These are phyloP conservation scores for Halophytophthora batemanensis DNA, from an alignment of 352 stramenopile genomes.

Conservation along the genomic window DNA sequence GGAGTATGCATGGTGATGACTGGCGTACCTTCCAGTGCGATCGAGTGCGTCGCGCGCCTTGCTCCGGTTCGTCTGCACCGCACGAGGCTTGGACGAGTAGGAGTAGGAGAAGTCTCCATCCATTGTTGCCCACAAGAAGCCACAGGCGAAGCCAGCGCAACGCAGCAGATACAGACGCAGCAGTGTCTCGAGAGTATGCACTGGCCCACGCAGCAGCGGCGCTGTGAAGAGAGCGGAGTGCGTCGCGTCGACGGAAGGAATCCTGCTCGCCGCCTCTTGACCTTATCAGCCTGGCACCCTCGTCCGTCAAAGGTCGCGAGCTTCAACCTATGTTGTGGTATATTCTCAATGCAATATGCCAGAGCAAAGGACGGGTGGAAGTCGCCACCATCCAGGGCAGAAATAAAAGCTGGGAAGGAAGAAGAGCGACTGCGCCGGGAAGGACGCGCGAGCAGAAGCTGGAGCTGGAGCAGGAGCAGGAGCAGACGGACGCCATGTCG, in stretches of 20 bases:
- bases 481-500: conserved; percentile 38
- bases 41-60: conserved; percentile 34
- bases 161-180: background rate
- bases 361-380: too few relatives aligned
- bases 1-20: conserved; percentile 1
- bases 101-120: conserved; percentile 72
- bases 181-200: background rate
- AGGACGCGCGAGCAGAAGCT: too few relatives aligned
- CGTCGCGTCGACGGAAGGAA: too few relatives aligned
- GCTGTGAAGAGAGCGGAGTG: too few relatives aligned
- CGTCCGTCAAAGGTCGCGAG: conserved; percentile 19
- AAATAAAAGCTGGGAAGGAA: background rate
- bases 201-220: too few relatives aligned
- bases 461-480: too few relatives aligned
- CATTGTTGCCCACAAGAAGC: conserved; percentile 8
- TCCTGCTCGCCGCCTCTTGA: background rate
- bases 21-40: background rate
- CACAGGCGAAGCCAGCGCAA: background rate
- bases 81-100: conserved; percentile 70
- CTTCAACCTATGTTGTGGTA: background rate
- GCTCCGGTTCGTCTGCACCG: conserved; percentile 60
- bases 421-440: background rate
- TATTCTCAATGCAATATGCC: too few relatives aligned
- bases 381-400: background rate
- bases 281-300: conserved; percentile 2